phyloP scores from a whole-genome alignment of 106 monocot species.

The Dendrobium nobile region DNA sequence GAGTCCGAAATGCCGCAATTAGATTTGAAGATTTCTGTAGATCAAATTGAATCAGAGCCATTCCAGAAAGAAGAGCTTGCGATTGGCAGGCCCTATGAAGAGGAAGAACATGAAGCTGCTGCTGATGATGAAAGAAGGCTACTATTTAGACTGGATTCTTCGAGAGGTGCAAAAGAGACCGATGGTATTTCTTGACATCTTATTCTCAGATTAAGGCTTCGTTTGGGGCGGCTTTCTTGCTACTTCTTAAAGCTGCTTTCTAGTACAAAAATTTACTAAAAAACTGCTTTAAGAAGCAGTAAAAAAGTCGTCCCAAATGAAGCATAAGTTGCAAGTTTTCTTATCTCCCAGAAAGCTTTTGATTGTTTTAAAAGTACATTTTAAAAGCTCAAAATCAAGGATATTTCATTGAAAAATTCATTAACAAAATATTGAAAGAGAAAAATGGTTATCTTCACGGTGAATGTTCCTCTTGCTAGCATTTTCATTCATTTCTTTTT shows the following conservation, averaged over 20 bases:
- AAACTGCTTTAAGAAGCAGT: too few relatives aligned
- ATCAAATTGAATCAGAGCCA: constrained; percentile 6
- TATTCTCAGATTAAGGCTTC: background rate
- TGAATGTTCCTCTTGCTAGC: too few relatives aligned
- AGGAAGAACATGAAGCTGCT: constrained; percentile 34
- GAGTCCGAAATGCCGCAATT: constrained; percentile 62
- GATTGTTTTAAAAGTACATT: background rate
- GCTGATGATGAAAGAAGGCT: constrained; percentile 29
- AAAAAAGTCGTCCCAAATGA: too few relatives aligned
- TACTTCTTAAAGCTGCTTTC: too few relatives aligned
- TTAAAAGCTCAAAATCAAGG: too few relatives aligned
- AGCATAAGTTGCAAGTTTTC: background rate
- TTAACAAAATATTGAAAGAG: too few relatives aligned
- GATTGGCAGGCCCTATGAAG: constrained; percentile 27
- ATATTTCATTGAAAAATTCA: too few relatives aligned
- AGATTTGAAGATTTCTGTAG: constrained; percentile 30
- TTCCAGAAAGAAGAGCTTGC: constrained; percentile 20
- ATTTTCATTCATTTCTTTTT: too few relatives aligned
- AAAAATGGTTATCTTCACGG: too few relatives aligned
- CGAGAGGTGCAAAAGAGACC: constrained; percentile 2
- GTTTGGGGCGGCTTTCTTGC: too few relatives aligned
- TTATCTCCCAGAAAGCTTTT: background rate
- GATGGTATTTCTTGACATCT: background rate
- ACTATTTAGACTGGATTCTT: constrained; percentile 13
- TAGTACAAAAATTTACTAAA: too few relatives aligned